Base-by-base conservation (phyloP, 75 land plant species). In the Pinus taeda region DNA sequence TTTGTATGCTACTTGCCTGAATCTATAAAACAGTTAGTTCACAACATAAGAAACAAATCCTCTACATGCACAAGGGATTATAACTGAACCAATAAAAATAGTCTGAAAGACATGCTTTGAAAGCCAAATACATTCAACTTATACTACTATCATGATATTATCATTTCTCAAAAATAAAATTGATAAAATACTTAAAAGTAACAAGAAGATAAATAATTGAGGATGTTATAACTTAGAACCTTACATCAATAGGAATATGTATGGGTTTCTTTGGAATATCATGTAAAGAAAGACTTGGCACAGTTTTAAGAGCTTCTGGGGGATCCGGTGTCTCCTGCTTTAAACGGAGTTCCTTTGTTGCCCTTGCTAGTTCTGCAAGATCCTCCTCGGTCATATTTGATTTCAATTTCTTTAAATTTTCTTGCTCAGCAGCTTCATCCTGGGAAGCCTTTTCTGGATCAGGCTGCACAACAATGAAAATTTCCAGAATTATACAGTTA, bases 321-420 rank as follows among this genome's bases (percentile, higher is more conserved):
- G 96, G 91, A 55, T 97, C 99, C 65, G 99, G 98, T 77, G 99
- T 97, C 81, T 97, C 99, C 76, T 97, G 99, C 73, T 90, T 93
- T 70, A 92, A 78, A 49, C 93, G 82, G 22, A 97, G 84, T 73
- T 97, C 98, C 77, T 90, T 85, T 39, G 99, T 97, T 60, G 98
- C 92, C 72, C 93, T 93, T 20, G 92, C 88, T 36, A 95, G 79
- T 83, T 97, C 94, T 76, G 95, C 96, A 59, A 97, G 89, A 80
- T 97, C 99, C 79, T 95, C 96, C 65, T 93, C 77, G 39, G 95
- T 91, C 99, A 97, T 90, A 49, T 88, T 87, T 45, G 87, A 84
- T 81, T 93, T 97, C 24, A 97, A 83, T 70, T 90, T 84, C 55
- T 87, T 79, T n/a, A 97, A 75, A 56, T 79, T 83, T 81, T 95